Conservation (phyloP, 257 asterid species). For the Petrea volubilis region DNA sequence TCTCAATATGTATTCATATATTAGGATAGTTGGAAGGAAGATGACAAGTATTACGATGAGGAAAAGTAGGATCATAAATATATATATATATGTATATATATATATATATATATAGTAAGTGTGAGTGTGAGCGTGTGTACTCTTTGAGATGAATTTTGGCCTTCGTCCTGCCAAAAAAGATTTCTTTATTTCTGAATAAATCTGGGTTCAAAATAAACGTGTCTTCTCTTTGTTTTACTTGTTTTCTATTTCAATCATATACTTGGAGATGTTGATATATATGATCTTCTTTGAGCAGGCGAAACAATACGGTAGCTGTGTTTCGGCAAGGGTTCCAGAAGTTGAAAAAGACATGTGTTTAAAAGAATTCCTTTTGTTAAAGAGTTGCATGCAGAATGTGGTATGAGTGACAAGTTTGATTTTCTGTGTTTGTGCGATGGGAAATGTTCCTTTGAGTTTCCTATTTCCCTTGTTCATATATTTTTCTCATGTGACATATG, state of each 20-base stretch:
- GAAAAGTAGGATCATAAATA: too few species aligned
- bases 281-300: conserved; percentile 49
- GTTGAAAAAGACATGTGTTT: conserved; percentile 81
- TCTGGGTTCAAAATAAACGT: neutral
- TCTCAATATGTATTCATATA: neutral
- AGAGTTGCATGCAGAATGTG: conserved; percentile 82
- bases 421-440: conserved; percentile 9
- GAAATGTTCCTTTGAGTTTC: conserved; percentile 4
- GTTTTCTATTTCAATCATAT: neutral
- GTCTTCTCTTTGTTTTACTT: neutral
- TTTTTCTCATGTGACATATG: conserved; percentile 8
- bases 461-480: neutral
- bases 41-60: too few species aligned
- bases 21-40: neutral
- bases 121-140: too few species aligned
- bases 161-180: conserved; percentile 2
- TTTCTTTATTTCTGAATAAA: neutral
- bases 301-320: conserved; percentile 81
- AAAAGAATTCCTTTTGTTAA: conserved; percentile 71
- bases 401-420: conserved; percentile 44
- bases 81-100: too few species aligned
- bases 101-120: too few species aligned
- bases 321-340: conserved; percentile 78
- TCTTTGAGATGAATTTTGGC: neutral
- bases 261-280: conserved; percentile 10